Base-by-base conservation (phyloP, 306 rosid species). In the Fragaria ananassa region DNA sequence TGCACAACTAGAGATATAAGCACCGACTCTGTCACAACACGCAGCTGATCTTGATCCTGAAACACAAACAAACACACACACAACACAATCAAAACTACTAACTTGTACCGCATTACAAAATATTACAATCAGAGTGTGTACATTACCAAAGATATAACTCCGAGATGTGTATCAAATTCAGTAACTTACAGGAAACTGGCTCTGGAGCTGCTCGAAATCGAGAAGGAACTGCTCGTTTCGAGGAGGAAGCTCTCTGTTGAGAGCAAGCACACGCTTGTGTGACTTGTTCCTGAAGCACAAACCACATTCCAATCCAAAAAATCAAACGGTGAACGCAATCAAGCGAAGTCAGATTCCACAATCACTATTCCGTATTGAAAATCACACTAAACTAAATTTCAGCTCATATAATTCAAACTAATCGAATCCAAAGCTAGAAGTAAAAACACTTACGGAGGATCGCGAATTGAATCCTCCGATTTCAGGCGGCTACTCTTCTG, bases 21-120 rank as follows among this genome's bases (percentile, higher is more conserved):
- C 77, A 92, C 88, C 29, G 97, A 84, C 78, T 95, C 99, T 0
- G 97, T 92, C 83, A 92, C 91, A 51, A 87, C 86, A 58, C 86
- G 93, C 81, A 92, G 56, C 78, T 95, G 99, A 81, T 95, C 99
- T 57, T 88, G 96, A 78, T 95, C 99, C 99, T 95, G 91, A 74
- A 87, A 83, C 58, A 21, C 76, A 68, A 39, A 44, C 45, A 50
- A 18, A 70, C 58, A 21, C 76, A 68, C 45, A 45, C 46, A 56
- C 21, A 71, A 8, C 12, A 42, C 25, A 45, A 82, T 72, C 74
- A 70, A 56, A 73, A 71, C 8, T 3, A 62, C 41, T 15, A 42
- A 60, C n/a, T 60, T 10, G 17, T 29, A 31, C n/a, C 5, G 15
- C 39, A 5, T 27, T 15, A 25, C 64, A 10, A 11, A 0, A 5